Conservation (phyloP, 2,329 filamentous ascomycete species). For the Ophiostoma piceae region DNA sequence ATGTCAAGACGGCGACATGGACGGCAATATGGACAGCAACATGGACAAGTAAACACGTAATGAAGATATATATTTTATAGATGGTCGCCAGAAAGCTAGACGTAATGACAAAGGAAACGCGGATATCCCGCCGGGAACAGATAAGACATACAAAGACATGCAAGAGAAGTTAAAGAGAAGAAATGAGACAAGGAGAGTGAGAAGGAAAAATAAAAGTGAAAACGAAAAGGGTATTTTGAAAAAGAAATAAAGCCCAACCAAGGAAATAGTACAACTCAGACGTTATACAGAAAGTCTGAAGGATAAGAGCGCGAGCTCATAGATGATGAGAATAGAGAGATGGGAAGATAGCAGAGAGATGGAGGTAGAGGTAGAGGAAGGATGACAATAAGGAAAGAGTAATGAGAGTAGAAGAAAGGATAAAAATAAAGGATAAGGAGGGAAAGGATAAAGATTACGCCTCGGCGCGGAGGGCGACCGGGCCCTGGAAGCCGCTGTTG, state of each 20-base stretch:
- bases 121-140: neutral
- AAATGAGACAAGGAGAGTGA: conserved; percentile 8
- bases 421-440: too few species aligned
- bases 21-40: neutral
- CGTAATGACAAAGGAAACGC: neutral
- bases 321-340: neutral
- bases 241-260: neutral
- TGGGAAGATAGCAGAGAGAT: neutral
- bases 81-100: neutral
- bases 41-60: neutral
- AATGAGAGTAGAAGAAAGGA: neutral
- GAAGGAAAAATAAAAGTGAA: neutral
- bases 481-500: conserved; percentile 20
- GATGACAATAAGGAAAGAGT: neutral
- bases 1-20: neutral
- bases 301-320: neutral
- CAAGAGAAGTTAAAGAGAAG: neutral
- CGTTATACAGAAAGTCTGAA: neutral
- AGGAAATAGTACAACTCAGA: conserved; percentile 6
- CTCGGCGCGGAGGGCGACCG: conserved; percentile 14
- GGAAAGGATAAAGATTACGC: neutral
- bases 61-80: neutral
- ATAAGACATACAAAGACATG: neutral
- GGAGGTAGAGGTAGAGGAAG: neutral
- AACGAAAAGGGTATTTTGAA: conserved; percentile 22